Evolutionary conservation across 2,329 filamentous ascomycete species (phyloP).

Genomic region (Fusarium secorum): DNA sequence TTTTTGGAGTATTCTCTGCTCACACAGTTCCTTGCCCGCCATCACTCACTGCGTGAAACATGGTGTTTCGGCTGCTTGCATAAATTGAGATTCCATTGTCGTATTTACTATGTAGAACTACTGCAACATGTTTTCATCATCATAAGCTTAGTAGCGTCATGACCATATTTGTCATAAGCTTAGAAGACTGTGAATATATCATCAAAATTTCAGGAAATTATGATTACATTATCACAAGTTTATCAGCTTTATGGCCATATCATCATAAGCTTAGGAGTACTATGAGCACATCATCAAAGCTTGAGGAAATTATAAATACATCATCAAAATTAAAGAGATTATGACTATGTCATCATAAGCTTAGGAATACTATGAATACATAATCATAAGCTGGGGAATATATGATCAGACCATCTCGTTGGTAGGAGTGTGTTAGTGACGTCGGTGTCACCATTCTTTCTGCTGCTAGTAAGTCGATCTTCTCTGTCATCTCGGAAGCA

Average conservation of each 20-base stretch:
- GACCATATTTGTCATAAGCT: too few species aligned
- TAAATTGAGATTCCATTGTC: too few species aligned
- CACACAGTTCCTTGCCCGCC: neutral
- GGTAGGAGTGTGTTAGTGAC: neutral
- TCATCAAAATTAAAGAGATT: too few species aligned
- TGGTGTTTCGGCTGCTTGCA: too few species aligned
- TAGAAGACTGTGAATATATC: neutral
- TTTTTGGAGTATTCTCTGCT: conserved; percentile 26
- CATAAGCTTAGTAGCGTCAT: neutral
- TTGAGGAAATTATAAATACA: neutral
- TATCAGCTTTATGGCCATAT: neutral
- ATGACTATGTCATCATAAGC: neutral
- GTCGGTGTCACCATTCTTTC: neutral
- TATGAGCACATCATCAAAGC: neutral
- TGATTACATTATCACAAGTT: neutral
- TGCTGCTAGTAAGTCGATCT: neutral
- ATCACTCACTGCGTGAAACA: too few species aligned
- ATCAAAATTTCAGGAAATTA: neutral
- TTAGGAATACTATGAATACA: neutral
- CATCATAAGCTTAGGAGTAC: too few species aligned
- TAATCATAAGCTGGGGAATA: neutral
- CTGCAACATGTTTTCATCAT: too few species aligned
- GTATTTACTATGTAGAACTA: too few species aligned
- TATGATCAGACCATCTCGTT: neutral
- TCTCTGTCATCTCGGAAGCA: neutral